A percentile compares a stretch with the other conserved stretches of the same genome.
Evolutionary conservation across 371 early-diverging fungal genomes (phyloP).

Genomic region (Rhizopus stolonifer): DNA sequence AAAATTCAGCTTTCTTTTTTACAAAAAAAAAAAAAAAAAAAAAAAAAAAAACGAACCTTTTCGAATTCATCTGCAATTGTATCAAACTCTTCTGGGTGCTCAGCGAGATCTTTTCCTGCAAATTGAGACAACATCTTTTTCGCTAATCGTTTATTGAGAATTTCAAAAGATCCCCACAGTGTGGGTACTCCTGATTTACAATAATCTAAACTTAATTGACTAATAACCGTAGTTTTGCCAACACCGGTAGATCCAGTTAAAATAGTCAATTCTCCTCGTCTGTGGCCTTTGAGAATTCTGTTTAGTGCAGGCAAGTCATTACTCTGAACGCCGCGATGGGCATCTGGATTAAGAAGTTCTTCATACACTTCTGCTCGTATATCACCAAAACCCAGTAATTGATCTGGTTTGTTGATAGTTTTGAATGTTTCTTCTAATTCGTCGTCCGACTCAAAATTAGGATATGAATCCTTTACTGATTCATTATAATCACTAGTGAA

Average conservation of each 20-base stretch:
- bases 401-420: constrained; percentile 55
- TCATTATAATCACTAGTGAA: neutral
- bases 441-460: neutral
- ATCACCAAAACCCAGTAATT: constrained; percentile 62
- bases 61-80: constrained; percentile 63
- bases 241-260: constrained; percentile 75
- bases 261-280: constrained; percentile 75
- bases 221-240: constrained; percentile 80
- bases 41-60: constrained; percentile 36
- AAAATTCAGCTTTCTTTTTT: neutral
- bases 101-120: constrained; percentile 57
- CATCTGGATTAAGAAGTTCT: constrained; percentile 69
- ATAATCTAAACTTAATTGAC: constrained; percentile 72
- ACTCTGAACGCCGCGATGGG: constrained; percentile 64
- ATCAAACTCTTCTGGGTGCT: constrained; percentile 50
- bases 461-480: neutral
- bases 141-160: constrained; percentile 68
- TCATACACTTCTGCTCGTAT: constrained; percentile 64
- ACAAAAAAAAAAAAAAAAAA: neutral
- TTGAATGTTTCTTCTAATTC: constrained; percentile 39
- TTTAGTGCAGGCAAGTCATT: constrained; percentile 62
- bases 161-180: constrained; percentile 83
- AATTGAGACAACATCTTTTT: constrained; percentile 75
- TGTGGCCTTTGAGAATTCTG: constrained; percentile 68
- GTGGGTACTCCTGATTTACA: constrained; percentile 75